Conservation (phyloP, 169 alveolate species). For the Plasmodium vivax region DNA sequence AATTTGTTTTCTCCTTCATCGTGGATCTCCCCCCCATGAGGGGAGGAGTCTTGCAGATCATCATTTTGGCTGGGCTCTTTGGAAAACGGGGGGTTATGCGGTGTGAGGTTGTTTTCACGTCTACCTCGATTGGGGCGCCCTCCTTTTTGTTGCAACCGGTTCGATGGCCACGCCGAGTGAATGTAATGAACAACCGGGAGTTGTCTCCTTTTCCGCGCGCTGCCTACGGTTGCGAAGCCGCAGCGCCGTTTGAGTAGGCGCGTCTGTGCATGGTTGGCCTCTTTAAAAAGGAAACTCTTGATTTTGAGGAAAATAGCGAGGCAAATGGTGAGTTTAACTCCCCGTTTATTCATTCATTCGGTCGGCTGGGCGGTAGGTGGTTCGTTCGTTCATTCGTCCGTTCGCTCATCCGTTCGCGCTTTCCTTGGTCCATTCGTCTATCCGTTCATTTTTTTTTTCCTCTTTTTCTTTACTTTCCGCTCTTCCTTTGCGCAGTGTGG, state of each 20-base stretch:
- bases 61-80: neutral
- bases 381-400: neutral
- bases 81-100: neutral
- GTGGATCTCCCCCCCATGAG: neutral
- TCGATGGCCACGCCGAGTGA: neutral
- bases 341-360: slow-evolving; percentile 23
- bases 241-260: neutral
- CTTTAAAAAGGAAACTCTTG: neutral
- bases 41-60: neutral
- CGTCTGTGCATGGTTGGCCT: neutral
- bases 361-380: neutral
- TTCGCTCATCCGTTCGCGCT: neutral
- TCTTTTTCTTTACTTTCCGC: neutral
- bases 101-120: neutral
- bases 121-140: neutral
- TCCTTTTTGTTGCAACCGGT: neutral
- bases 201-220: neutral
- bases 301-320: neutral
- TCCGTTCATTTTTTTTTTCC: neutral
- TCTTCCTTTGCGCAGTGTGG: neutral
- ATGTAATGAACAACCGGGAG: neutral
- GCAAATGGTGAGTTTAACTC: neutral
- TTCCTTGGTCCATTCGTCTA: no score
- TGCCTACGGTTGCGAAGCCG: neutral
- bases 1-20: neutral